Conservation (phyloP, 2,329 filamentous ascomycete species). For the Venturia carpophila region DNA sequence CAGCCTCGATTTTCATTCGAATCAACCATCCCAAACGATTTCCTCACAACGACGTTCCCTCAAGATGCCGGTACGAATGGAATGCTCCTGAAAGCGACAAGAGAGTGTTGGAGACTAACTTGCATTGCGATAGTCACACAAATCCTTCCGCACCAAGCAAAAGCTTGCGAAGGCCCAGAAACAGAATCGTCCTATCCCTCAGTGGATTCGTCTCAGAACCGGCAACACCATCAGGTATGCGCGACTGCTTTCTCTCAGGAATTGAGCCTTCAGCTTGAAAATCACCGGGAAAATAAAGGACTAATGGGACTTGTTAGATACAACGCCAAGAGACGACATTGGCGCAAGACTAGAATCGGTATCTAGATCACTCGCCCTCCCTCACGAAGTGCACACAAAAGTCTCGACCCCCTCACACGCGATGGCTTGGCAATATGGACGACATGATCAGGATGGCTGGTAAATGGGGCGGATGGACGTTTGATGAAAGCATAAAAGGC, state of each 20-base stretch:
- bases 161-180: slow-evolving; percentile 99
- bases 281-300: not conserved
- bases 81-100: not conserved
- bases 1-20: too few species aligned
- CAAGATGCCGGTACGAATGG: slow-evolving; percentile 20
- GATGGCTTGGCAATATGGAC: slow-evolving; percentile 12
- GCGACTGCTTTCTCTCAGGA: not conserved
- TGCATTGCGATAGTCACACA: slow-evolving; percentile 56
- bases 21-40: too few species aligned
- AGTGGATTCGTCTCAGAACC: slow-evolving; percentile 98
- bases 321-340: slow-evolving; percentile 99
- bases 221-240: slow-evolving; percentile 98
- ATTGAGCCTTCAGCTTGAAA: not conserved
- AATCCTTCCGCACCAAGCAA: slow-evolving; percentile 99
- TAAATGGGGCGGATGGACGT: not conserved
- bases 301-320: slow-evolving; percentile 54
- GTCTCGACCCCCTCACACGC: slow-evolving; percentile 7
- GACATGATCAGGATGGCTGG: not conserved
- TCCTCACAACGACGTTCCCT: slow-evolving; percentile 17
- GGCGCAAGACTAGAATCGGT: slow-evolving; percentile 99
- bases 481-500: slow-evolving; percentile 12
- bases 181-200: slow-evolving; percentile 99
- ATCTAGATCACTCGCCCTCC: slow-evolving; percentile 66
- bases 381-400: not conserved
- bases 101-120: not conserved